These are phyloP conservation scores for Pythium sukuiense DNA, from an alignment of 352 stramenopile genomes.

Conservation along the genomic window DNA sequence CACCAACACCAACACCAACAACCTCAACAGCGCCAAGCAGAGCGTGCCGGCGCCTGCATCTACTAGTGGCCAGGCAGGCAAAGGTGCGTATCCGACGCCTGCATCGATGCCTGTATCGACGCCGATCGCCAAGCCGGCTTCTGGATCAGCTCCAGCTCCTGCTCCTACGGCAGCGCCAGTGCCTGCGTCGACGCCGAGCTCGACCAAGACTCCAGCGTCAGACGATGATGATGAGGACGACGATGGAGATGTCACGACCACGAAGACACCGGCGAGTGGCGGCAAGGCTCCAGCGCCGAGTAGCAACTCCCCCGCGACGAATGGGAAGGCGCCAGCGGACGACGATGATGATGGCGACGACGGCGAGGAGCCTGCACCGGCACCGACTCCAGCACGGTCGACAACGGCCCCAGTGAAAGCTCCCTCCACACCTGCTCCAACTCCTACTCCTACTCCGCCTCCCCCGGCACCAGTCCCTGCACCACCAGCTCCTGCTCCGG, in stretches of 20 bases:
- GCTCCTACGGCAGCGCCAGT: not conserved
- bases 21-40: slow-evolving; percentile 6
- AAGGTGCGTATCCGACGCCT: not conserved
- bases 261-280: not conserved
- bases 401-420: not conserved
- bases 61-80: not conserved
- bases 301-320: not conserved
- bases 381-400: not conserved
- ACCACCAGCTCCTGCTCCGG: not conserved
- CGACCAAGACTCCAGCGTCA: not conserved
- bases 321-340: not conserved
- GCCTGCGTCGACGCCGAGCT: not conserved
- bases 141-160: not conserved
- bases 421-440: not conserved
- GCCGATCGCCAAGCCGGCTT: not conserved
- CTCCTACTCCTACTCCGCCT: not conserved
- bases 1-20: not conserved
- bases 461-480: not conserved
- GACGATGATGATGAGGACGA: not conserved
- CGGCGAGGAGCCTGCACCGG: not conserved
- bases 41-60: slow-evolving; percentile 9
- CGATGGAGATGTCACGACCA: not conserved
- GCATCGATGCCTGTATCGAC: not conserved
- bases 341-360: not conserved
- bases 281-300: not conserved